Percentiles rank a stretch among this genome's conserved stretches.
These are phyloP conservation scores for Vitis rotundifolia DNA, from an alignment of 164 flowering plant species.

Conservation along the genomic window DNA sequence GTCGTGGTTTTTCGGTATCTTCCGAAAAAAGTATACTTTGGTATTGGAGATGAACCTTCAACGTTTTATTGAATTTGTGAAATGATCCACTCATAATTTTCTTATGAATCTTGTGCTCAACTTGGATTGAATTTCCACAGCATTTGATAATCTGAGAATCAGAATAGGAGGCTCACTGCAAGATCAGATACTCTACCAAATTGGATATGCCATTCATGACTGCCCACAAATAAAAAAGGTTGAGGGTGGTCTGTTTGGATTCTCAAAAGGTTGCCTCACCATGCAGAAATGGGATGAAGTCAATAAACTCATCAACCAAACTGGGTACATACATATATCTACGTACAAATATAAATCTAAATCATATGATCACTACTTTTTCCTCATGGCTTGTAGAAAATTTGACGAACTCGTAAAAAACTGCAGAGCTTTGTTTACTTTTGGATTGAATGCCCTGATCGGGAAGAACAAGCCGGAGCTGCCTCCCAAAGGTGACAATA, in stretches of 20 bases:
- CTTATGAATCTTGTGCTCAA: neutral
- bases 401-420: too few species aligned
- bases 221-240: conserved; percentile 36
- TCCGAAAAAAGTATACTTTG: too few species aligned
- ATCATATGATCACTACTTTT: too few species aligned
- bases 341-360: too few species aligned
- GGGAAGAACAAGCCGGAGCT: conserved; percentile 33
- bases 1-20: too few species aligned
- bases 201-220: conserved; percentile 27
- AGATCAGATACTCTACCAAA: conserved; percentile 58
- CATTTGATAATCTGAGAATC: conserved; percentile 38
- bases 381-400: too few species aligned
- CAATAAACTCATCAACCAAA: conserved; percentile 33
- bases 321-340: conserved; percentile 31
- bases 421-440: conserved; percentile 56
- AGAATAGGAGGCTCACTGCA: conserved; percentile 77
- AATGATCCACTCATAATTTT: neutral
- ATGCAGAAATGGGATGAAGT: conserved; percentile 72
- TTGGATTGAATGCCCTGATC: conserved; percentile 62
- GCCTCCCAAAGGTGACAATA: conserved; percentile 4
- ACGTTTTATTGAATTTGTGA: neutral
- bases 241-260: conserved; percentile 52
- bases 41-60: too few species aligned
- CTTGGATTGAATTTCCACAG: neutral
- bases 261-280: conserved; percentile 47